A percentile compares a stretch with the other conserved stretches of the same genome.
Evolutionary conservation across 1,284 basidiomycete species (phyloP).

Genomic region (Butyriboletus appendiculatus): DNA sequence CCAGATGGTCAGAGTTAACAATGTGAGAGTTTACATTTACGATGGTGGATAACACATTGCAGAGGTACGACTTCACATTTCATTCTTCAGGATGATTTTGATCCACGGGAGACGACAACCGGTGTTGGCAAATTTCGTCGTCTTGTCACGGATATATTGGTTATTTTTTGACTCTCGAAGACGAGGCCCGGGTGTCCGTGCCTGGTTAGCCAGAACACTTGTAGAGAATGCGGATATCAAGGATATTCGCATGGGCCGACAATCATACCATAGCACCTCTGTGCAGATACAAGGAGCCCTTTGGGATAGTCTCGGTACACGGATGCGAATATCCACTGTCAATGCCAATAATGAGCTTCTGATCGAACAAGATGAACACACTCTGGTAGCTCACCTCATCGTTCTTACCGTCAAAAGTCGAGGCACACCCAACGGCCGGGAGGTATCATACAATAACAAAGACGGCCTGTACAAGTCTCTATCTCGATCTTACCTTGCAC

Average conservation of each 20-base stretch:
- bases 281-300: slow-evolving; percentile 1
- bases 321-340: neutral
- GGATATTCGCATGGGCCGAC: neutral
- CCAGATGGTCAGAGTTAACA: too few species aligned
- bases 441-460: neutral
- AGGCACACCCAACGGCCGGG: neutral
- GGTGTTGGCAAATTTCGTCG: too few species aligned
- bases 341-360: neutral
- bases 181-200: too few species aligned
- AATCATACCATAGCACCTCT: neutral
- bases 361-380: neutral
- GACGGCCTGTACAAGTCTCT: neutral
- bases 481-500: neutral
- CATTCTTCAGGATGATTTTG: too few species aligned
- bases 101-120: too few species aligned
- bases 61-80: too few species aligned
- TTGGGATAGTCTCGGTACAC: neutral
- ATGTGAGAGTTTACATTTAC: too few species aligned
- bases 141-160: too few species aligned
- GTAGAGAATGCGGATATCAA: neutral
- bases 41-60: too few species aligned
- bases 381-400: neutral
- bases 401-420: neutral
- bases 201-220: neutral
- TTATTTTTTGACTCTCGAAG: too few species aligned